Evolutionary conservation across 2,329 filamentous ascomycete genomes (phyloP).

Genomic region (Talaromyces sp.): DNA sequence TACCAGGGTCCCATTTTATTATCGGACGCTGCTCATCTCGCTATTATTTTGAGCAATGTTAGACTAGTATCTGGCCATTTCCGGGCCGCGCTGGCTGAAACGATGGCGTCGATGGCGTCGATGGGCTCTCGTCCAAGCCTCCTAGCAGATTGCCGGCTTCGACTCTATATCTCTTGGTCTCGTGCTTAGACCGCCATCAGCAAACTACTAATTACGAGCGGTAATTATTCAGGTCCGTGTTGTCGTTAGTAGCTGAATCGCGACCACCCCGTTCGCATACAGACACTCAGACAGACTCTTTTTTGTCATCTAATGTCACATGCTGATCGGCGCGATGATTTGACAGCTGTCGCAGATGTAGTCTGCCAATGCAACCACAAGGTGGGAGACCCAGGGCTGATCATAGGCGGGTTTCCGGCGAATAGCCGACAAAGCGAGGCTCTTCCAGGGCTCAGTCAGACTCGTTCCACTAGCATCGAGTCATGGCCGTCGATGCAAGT

Average conservation of each 20-base stretch:
- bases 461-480: not conserved
- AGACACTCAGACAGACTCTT: not conserved
- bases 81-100: not conserved
- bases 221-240: not conserved
- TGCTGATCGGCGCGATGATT: not conserved
- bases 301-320: not conserved
- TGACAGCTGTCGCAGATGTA: not conserved
- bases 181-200: not conserved
- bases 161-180: not conserved
- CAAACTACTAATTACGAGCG: not conserved
- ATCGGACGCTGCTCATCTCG: not conserved
- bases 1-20: not conserved
- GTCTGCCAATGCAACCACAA: not conserved
- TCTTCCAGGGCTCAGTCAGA: not conserved
- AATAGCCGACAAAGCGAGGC: not conserved
- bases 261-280: not conserved
- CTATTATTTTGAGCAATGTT: not conserved
- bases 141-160: not conserved
- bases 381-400: not conserved
- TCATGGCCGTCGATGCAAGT: not conserved
- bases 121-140: not conserved
- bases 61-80: not conserved
- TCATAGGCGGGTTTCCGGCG: not conserved
- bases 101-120: not conserved
- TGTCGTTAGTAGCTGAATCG: not conserved